phyloP scores from a whole-genome alignment of 2,329 filamentous ascomycete species.

The Cladosporium sp. region DNA sequence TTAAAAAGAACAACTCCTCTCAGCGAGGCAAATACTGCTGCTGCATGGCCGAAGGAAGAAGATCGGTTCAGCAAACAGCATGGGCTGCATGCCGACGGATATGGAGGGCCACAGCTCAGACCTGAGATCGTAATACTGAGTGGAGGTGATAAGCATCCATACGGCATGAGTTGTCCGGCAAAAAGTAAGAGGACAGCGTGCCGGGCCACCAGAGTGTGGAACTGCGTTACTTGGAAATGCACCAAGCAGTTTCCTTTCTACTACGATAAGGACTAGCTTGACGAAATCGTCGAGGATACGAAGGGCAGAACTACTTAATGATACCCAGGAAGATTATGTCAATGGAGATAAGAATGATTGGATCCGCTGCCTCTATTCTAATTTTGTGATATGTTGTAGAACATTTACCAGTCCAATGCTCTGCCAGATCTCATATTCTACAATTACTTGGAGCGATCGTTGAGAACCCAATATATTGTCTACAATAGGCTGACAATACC shows the following conservation, averaged over 20 bases:
- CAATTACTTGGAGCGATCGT: neutral
- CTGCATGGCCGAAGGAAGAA: neutral
- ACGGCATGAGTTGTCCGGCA: neutral
- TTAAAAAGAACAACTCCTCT: neutral
- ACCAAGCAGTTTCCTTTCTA: neutral
- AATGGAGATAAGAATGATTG: neutral
- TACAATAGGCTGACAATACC: neutral
- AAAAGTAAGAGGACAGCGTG: neutral
- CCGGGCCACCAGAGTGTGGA: neutral
- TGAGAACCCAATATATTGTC: neutral
- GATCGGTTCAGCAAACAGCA: neutral
- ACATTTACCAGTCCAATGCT: neutral
- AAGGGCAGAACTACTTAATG: constrained; percentile 7
- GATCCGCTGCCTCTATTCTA: neutral
- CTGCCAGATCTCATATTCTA: neutral
- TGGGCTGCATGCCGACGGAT: neutral
- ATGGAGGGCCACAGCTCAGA: neutral
- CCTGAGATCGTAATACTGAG: neutral
- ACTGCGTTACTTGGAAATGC: neutral
- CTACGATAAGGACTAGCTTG: neutral
- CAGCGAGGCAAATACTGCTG: neutral
- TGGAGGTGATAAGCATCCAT: neutral
- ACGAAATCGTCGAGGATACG: neutral
- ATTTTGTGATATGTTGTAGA: neutral
- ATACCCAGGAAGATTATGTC: constrained; percentile 17